phyloP scores from a whole-genome alignment of 2,329 filamentous ascomycete species.

The Colletotrichum liaoningense region DNA sequence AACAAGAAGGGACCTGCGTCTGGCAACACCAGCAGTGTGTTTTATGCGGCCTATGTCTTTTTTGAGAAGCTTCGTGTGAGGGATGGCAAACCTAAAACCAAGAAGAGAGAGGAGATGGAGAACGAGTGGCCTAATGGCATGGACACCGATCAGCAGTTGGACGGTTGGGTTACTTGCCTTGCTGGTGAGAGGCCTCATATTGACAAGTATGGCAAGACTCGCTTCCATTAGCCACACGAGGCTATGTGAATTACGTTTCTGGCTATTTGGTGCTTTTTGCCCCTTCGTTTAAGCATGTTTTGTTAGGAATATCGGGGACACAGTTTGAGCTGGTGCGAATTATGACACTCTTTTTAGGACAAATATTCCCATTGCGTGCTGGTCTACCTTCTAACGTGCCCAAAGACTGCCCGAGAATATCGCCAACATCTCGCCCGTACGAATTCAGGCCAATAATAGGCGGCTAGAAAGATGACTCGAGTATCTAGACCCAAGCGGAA shows the following conservation, averaged over 20 bases:
- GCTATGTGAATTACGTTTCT: too few relatives aligned
- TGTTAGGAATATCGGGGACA: not conserved
- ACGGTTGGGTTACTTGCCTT: not conserved
- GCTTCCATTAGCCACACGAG: not conserved
- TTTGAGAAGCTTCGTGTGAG: constrained; percentile 69
- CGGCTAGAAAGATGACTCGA: not conserved
- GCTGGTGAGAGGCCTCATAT: constrained; percentile 25
- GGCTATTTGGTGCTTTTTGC: too few relatives aligned
- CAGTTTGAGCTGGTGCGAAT: not conserved
- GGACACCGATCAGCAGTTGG: constrained; percentile 24
- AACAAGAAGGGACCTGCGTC: constrained; percentile 57
- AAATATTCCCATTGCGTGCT: not conserved
- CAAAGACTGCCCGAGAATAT: not conserved
- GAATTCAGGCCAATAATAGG: too few relatives aligned
- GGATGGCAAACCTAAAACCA: constrained; percentile 62
- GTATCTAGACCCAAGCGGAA: not conserved
- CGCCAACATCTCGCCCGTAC: not conserved
- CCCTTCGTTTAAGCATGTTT: too few relatives aligned
- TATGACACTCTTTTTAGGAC: not conserved
- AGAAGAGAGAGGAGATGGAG: constrained; percentile 65
- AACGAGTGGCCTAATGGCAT: constrained; percentile 42
- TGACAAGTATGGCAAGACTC: constrained; percentile 39
- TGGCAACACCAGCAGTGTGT: constrained; percentile 61
- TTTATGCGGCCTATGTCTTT: constrained; percentile 67
- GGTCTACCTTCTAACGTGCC: not conserved